Conservation (phyloP, 2,329 filamentous ascomycete genomes). For the Penicillium olsonii region DNA sequence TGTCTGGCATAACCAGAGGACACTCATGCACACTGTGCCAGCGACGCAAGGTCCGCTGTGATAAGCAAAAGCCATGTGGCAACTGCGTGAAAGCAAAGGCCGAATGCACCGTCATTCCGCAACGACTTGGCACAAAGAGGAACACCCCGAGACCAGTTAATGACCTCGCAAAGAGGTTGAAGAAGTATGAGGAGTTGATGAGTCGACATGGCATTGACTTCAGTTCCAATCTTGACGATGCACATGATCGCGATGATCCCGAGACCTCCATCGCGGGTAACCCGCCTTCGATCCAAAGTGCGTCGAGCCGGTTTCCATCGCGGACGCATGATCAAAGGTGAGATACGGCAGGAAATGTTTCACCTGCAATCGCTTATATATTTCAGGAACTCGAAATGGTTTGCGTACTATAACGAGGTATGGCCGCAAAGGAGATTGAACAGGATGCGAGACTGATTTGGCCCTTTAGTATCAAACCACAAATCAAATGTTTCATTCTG, state of each 20-base stretch:
- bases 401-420: constrained; percentile 20
- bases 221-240: constrained; percentile 54
- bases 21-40: constrained; percentile 50
- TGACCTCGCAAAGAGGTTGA: constrained; percentile 66
- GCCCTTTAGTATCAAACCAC: constrained; percentile 51
- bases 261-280: neutral
- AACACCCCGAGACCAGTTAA: constrained; percentile 60
- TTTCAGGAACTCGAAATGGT: constrained; percentile 14
- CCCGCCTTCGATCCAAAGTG: neutral
- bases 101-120: constrained; percentile 52
- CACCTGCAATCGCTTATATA: neutral
- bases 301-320: neutral
- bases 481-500: constrained; percentile 54
- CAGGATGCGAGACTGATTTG: neutral
- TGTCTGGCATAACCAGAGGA: constrained; percentile 11
- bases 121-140: constrained; percentile 53
- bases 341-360: neutral
- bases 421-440: neutral
- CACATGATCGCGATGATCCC: neutral
- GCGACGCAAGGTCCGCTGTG: constrained; percentile 71
- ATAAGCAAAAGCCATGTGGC: constrained; percentile 69
- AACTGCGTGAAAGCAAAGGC: constrained; percentile 66
- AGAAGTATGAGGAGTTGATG: constrained; percentile 66
- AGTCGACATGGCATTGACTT: constrained; percentile 66
- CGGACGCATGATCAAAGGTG: neutral